phyloP scores from a whole-genome alignment of 1,139 yeast genomes.

The Blastobotrys capitulatus region DNA sequence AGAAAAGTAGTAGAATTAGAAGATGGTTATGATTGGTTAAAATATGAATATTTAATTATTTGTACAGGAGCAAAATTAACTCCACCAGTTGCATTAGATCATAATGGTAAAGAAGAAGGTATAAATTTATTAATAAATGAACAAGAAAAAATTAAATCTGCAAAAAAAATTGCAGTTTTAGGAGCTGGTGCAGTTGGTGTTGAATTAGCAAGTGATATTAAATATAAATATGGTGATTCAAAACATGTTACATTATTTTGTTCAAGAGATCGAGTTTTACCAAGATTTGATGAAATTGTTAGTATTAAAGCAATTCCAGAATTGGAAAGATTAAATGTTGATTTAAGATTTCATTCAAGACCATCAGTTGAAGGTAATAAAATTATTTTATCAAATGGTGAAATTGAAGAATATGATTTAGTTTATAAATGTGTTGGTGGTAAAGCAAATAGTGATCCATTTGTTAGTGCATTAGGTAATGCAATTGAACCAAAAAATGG shows the following conservation, averaged over 20 bases:
- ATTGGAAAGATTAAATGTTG: constrained; percentile 15
- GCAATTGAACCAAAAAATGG: constrained; percentile 15
- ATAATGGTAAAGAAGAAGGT: constrained; percentile 13
- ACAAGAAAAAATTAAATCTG: constrained; percentile 13
- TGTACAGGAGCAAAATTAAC: constrained; percentile 82
- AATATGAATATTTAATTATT: constrained; percentile 69
- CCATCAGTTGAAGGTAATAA: constrained; percentile 7
- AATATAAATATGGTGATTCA: constrained; percentile 18
- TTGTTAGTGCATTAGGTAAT: constrained; percentile 7
- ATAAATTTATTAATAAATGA: constrained; percentile 4
- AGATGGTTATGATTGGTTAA: constrained; percentile 20
- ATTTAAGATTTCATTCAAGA: constrained; percentile 13
- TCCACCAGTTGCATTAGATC: constrained; percentile 42
- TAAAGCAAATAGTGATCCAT: constrained; percentile 13
- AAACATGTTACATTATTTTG: constrained; percentile 18
- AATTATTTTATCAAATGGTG: constrained; percentile 3
- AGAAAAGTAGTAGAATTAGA: constrained; percentile 2
- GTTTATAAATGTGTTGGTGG: constrained; percentile 20
- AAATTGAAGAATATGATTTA: constrained; percentile 16
- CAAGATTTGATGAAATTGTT: constrained; percentile 15
- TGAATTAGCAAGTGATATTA: constrained; percentile 25
- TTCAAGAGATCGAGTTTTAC: constrained; percentile 17
- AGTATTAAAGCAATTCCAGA: constrained; percentile 15
- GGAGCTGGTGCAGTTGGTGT: constrained; percentile 28
- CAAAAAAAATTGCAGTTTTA: constrained; percentile 20